phyloP scores from a whole-genome alignment of 2,329 filamentous ascomycete species.

The Cladophialophora chaetospira region DNA sequence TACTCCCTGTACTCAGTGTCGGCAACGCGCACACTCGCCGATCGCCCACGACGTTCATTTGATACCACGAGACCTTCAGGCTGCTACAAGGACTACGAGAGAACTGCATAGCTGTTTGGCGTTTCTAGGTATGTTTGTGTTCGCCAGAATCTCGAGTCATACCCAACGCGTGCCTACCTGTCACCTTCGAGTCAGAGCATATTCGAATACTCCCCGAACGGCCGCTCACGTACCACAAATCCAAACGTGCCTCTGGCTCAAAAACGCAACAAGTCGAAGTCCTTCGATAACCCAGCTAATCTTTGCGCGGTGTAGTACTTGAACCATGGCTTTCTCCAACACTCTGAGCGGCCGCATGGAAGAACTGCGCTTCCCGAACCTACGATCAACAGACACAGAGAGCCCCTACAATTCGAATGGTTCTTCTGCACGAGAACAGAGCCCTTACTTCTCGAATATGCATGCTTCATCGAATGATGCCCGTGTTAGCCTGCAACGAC shows the following conservation, averaged over 20 bases:
- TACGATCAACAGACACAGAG: slow-evolving; percentile 77
- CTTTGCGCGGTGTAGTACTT: slow-evolving; percentile 24
- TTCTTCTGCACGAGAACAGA: slow-evolving; percentile 69
- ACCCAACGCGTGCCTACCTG: slow-evolving; percentile 9
- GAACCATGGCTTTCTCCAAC: slow-evolving; percentile 66
- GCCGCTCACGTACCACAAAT: background rate
- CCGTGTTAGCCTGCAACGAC: slow-evolving; percentile 77
- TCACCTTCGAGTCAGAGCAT: slow-evolving; percentile 6
- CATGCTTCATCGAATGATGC: slow-evolving; percentile 62
- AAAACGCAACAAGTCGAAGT: background rate
- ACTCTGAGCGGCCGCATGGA: slow-evolving; percentile 70
- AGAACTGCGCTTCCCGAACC: slow-evolving; percentile 74
- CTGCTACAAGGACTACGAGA: background rate
- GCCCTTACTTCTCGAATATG: slow-evolving; percentile 62
- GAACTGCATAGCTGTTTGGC: background rate
- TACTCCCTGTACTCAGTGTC: slow-evolving; percentile 4
- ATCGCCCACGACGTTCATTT: slow-evolving; percentile 7
- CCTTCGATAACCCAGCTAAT: slow-evolving; percentile 9
- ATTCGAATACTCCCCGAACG: background rate
- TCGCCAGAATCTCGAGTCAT: background rate
- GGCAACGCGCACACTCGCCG: slow-evolving; percentile 12
- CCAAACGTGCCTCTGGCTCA: background rate
- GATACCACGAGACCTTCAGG: background rate
- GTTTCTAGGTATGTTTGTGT: slow-evolving; percentile 18
- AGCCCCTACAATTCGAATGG: slow-evolving; percentile 72